Evolutionary conservation across 2,329 filamentous ascomycete genomes (phyloP).

Genomic region (Fusarium scirpi): DNA sequence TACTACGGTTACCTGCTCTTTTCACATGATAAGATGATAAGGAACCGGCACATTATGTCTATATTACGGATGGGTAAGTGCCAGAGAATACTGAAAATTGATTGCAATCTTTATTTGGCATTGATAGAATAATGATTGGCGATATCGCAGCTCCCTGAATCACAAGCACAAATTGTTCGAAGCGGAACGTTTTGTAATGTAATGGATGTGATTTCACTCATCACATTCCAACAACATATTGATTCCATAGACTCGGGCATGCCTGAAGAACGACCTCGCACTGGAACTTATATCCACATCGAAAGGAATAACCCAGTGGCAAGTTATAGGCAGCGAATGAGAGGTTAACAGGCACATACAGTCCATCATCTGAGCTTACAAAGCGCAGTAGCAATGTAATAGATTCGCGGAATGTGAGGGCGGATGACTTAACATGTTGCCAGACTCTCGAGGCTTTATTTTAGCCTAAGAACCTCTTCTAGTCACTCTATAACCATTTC

Average conservation of each 20-base stretch:
- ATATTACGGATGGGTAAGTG: background rate
- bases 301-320: too few relatives aligned
- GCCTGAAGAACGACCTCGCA: too few relatives aligned
- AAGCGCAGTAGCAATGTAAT: background rate
- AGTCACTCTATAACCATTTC: background rate
- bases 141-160: background rate
- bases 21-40: too few relatives aligned
- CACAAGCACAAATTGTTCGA: background rate
- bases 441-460: background rate
- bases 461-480: conserved; percentile 24
- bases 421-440: background rate
- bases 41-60: background rate
- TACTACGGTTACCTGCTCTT: background rate
- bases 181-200: background rate
- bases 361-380: background rate
- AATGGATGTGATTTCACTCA: too few relatives aligned
- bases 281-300: background rate
- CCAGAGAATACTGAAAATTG: background rate
- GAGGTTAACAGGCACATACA: background rate
- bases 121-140: background rate
- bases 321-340: background rate
- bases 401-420: background rate
- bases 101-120: background rate
- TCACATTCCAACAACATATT: background rate
- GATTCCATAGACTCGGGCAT: background rate